Evolutionary conservation across 1,139 yeast species (phyloP).

Genomic region (Nadsonia starkeyi-henricii): DNA sequence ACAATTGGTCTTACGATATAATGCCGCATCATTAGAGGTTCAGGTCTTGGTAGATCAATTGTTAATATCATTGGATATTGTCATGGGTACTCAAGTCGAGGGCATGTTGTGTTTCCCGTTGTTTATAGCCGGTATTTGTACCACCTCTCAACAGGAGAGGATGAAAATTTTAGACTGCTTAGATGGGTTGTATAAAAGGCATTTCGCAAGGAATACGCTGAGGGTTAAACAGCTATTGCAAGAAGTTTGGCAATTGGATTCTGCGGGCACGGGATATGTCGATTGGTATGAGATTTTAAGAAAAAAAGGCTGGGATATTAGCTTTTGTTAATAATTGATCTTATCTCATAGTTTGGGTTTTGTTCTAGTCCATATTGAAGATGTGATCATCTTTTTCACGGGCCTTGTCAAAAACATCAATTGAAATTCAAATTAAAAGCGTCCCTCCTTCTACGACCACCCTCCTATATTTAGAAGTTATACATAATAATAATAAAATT

Average conservation of each 20-base stretch:
- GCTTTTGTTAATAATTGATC: conserved; percentile 40
- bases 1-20: conserved; percentile 46
- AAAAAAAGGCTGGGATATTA: conserved; percentile 61
- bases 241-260: conserved; percentile 40
- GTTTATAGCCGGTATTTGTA: conserved; percentile 62
- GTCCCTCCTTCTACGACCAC: too few species aligned
- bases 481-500: too few species aligned
- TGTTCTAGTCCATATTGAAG: too few species aligned
- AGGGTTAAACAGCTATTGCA: conserved; percentile 47
- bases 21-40: conserved; percentile 51
- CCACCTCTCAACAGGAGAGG: conserved; percentile 34
- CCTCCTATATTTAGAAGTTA: too few species aligned
- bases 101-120: conserved; percentile 62
- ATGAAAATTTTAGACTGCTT: conserved; percentile 38
- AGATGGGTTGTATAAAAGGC: conserved; percentile 41
- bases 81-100: conserved; percentile 53
- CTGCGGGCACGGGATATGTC: conserved; percentile 32
- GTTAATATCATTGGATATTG: conserved; percentile 42
- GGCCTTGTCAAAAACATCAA: too few species aligned
- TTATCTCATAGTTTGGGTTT: too few species aligned
- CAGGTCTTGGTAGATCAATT: conserved; percentile 45
- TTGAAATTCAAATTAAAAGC: too few species aligned
- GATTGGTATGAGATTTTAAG: conserved; percentile 60
- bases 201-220: conserved; percentile 53
- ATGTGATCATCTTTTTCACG: too few species aligned